phyloP scores from a whole-genome alignment of 208 protist genomes.

The Lotmaria passim region DNA sequence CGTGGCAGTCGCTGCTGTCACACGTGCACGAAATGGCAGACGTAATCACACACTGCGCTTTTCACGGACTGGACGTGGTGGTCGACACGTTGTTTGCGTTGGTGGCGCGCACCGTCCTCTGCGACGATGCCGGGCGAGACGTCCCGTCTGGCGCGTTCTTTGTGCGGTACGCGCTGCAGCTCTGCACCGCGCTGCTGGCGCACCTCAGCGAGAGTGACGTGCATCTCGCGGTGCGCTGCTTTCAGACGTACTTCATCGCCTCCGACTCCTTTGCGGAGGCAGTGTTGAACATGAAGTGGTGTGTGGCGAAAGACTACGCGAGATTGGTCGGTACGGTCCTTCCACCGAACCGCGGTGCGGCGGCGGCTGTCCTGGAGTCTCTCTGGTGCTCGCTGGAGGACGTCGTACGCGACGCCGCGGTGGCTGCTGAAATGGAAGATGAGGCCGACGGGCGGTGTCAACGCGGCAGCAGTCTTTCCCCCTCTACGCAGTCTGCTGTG shows the following conservation, averaged over 20 bases:
- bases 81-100: constrained; percentile 11
- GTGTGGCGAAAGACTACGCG: constrained; percentile 26
- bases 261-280: constrained; percentile 23
- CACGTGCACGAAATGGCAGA: constrained; percentile 41
- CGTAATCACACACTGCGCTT: constrained; percentile 15
- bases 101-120: neutral
- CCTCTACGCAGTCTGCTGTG: constrained; percentile 8
- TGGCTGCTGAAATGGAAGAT: neutral
- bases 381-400: constrained; percentile 26
- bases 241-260: constrained; percentile 25
- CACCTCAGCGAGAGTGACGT: constrained; percentile 58
- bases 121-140: neutral
- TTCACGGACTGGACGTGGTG: constrained; percentile 33
- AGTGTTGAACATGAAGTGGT: constrained; percentile 13
- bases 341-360: constrained; percentile 19
- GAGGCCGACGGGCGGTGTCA: no score
- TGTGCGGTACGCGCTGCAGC: constrained; percentile 33
- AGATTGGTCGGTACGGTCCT: constrained; percentile 15
- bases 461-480: no score
- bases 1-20: constrained; percentile 47
- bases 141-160: constrained; percentile 7
- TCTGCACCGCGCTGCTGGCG: constrained; percentile 47
- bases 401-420: constrained; percentile 23
- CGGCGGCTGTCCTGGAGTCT: constrained; percentile 9
- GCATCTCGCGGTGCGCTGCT: constrained; percentile 43